Evolutionary conservation across 306 rosid species (phyloP), one percentile per base, ranked within the genome.

Genomic region (Cicer arietinum): DNA sequence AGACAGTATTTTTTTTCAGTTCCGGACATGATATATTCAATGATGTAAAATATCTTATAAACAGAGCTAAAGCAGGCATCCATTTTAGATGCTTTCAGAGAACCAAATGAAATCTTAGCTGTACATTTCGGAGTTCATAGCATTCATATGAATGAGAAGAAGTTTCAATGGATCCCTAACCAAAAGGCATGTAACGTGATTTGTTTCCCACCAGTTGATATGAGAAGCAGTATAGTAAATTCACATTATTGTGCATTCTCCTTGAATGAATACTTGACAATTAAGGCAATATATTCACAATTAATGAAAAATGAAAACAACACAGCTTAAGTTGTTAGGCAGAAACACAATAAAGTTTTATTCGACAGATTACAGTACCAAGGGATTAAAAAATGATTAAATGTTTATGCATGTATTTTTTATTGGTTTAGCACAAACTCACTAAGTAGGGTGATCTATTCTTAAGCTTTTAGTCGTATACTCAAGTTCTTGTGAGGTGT

Each of bases 31-130:
- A 63, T 57, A 67, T 65, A 56, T 67, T 50, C 50, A 67, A 54
- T 76, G 57, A 67, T 43, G 16, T 43, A 44, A 51, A 78, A 17
- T 25, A 43, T 42, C 47, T 67, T 53, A 72, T 76, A 50, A 39
- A 71, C 42, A 46, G 50, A 66, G 62, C 67, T 59, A 71, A 59
- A 71, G 67, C 62, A 60, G 42, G 67, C 67, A 77, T 51, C 60
- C 16, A 41, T 35, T 37, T 35, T 11, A 50, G 68, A 71, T 79
- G 59, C 71, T 59, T 68, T 37, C 46, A 76, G n/a, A 76, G n/a
- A 58, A 57, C 51, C 54, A 41, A 79, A 63, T 51, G 40, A 50
- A 79, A 75, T n/a, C 51, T 42, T 50, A 71, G 45, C 22, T 12
- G 13, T 22, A 56, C 59, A 69, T 70, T 47, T 7, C 8, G 12